Base-by-base conservation (phyloP, 2,329 filamentous ascomycete species). In the Fusarium albosuccineum region DNA sequence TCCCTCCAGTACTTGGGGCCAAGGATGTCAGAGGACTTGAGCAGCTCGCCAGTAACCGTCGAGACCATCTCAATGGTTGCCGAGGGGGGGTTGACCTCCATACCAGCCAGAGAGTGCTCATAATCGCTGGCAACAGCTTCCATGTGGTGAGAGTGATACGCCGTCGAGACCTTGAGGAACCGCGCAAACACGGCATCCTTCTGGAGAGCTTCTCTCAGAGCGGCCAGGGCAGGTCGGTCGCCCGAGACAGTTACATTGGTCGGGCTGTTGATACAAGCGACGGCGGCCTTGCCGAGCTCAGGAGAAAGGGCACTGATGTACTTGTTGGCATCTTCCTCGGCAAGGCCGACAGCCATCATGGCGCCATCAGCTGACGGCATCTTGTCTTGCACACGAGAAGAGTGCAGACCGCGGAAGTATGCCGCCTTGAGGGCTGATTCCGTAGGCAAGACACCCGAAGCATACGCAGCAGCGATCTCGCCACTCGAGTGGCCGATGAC, bases 401-500 rank as follows among this genome's bases (percentile, higher is more conserved):
- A 39, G 13, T 14, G 13, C 36, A 14, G 7, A 14, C 36, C 36
- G 14, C 36, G 36, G 36, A 39, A 39, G 36, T 39, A 39, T 2
- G 36, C 36, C 13, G 36, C 36, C 6, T 14, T 16, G 10, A 39
- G 36, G 13, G 36, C 36, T 39, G 36, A 39, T 7, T 11, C 36
- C 11, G 36, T 39, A 3, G 13, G 36, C 30, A 33, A 11, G 30
- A 33, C 9, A 9, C 36, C 36, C 2, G n/a, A 7, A 14, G 13
- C 11, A 16, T 82, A 84, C 0, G 82, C 82, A 13, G 82, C 82
- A 5, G 74, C 81, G 44, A 84, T 83, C 57, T 85, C 82, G 11
- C 82, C 82, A 51, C 73, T 77, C 0, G 81, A 83, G 62, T 85
- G 82, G 2, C 82, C 81, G 3, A 76, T 71, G 0, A 83, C 80